Evolutionary conservation across 306 rosid species (phyloP), one percentile per base, ranked within the genome.

Genomic region (Quercus berberidifolia): DNA sequence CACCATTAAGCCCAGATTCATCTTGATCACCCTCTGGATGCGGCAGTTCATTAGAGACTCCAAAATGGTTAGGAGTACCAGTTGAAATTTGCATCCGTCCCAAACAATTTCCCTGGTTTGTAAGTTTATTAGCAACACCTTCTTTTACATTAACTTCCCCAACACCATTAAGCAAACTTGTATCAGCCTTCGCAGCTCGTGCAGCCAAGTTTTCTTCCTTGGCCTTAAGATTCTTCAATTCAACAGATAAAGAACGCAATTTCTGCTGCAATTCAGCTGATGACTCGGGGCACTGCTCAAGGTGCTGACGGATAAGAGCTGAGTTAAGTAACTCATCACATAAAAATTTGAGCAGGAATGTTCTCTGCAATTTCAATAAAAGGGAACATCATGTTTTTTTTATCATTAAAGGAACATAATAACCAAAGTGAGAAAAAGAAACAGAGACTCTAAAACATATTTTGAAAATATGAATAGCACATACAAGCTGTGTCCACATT

Each of bases 321-420:
- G 98, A 88, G 85, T 88, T 89, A 74, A 93, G 96, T 86, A 96
- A 82, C 91, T 96, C 99, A 69, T 93, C 99, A 67, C 98, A 91
- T 74, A 96, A 85, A 87, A 88, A 90, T 85, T 93, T 93, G 76
- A 96, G 88, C 51, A 93, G 87, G 83, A 89, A 90, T 46, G 89
- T 81, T 87, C 98, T 90, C 98, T 96, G 98, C 86, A 90, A 30
- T 71, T 81, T 76, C 58, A 86, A 76, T 54, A 69, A 78, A 76
- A 73, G 60, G 30, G 54, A 65, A 54, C 65, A 43, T 30, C 30
- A 59, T 35, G 28, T 69, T 81, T 38, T 38, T 38, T 7, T 38
- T 38, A 7, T 38, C 46, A 38, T 38, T 38, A 38, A 71, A 83
- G 21, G 20, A 35, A n/a, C 23, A 33, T 9, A 74, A 81, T 75